A percentile compares a stretch with the other conserved stretches of the same genome.
phyloP scores from a whole-genome alignment of 2,329 filamentous ascomycete genomes.

The Ilyonectria sp. region DNA sequence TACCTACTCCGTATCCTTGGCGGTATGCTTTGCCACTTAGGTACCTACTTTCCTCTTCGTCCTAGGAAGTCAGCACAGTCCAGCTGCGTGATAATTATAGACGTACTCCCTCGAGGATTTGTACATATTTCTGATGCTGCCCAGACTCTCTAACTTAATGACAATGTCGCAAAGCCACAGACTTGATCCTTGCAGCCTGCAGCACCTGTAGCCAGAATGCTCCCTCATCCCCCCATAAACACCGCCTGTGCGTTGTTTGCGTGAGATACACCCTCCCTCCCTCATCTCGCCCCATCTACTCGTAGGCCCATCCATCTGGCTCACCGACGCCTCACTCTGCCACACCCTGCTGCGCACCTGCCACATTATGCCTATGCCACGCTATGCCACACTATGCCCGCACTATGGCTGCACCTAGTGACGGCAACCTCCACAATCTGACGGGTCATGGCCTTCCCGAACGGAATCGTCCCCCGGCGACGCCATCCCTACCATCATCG shows the following conservation, averaged over 20 bases:
- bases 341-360: slow-evolving; percentile 2
- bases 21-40: too few species aligned
- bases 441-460: slow-evolving; percentile 21
- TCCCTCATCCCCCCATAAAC: background rate
- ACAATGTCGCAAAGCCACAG: too few species aligned
- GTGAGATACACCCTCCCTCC: slow-evolving; percentile 20
- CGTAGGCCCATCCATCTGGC: background rate
- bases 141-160: too few species aligned
- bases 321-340: slow-evolving; percentile 26
- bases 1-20: too few species aligned
- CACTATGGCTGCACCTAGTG: background rate
- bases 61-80: too few species aligned
- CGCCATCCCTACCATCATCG: slow-evolving; percentile 17
- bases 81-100: too few species aligned
- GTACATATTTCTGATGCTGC: background rate
- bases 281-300: background rate
- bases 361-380: slow-evolving; percentile 1
- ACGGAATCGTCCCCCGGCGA: slow-evolving; percentile 16
- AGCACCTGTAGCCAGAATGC: background rate
- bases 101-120: too few species aligned
- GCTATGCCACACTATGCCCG: background rate
- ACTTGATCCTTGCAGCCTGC: too few species aligned
- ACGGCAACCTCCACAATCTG: slow-evolving; percentile 6
- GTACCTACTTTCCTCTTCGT: too few species aligned
- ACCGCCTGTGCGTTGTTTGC: slow-evolving; percentile 2